phyloP scores from a whole-genome alignment of 495 filamentous ascomycete species.

The Talaromyces thailandensis region DNA sequence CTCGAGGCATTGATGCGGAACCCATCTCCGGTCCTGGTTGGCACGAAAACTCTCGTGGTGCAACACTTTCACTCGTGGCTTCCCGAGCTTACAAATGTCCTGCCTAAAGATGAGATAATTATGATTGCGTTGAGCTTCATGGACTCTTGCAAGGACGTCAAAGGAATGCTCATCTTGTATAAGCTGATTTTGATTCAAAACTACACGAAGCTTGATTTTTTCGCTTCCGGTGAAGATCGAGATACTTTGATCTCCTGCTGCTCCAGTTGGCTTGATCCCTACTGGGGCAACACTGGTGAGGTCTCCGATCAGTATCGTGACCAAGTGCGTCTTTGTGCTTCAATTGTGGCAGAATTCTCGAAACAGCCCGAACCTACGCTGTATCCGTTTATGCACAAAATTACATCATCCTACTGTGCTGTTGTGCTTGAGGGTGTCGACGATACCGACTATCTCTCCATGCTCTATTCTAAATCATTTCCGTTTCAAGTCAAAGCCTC shows the following conservation, averaged over 20 bases:
- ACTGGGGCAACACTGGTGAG: conserved; percentile 72
- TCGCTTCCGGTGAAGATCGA: conserved; percentile 65
- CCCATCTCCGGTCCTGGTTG: conserved; percentile 72
- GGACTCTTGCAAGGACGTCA: conserved; percentile 79
- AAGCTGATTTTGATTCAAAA: conserved; percentile 90
- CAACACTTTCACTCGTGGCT: conserved; percentile 97
- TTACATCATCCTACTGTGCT: conserved; percentile 78
- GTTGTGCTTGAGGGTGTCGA: conserved; percentile 56
- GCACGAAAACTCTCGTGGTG: conserved; percentile 89
- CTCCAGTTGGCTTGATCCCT: conserved; percentile 81
- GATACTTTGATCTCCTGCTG: conserved; percentile 70
- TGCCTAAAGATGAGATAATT: conserved; percentile 77
- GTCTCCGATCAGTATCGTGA: conserved; percentile 84
- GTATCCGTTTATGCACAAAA: conserved; percentile 81
- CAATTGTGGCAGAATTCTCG: conserved; percentile 77
- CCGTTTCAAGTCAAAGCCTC: conserved; percentile 75
- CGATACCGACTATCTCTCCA: conserved; percentile 61
- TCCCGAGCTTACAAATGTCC: conserved; percentile 69
- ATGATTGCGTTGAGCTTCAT: conserved; percentile 89
- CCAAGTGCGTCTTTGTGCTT: conserved; percentile 85
- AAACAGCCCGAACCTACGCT: conserved; percentile 70
- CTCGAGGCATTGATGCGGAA: conserved; percentile 85
- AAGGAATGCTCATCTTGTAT: conserved; percentile 89
- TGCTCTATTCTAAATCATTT: conserved; percentile 84
- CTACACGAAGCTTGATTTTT: conserved; percentile 70